Base-by-base conservation (phyloP, 2,329 filamentous ascomycete species). In the Apiospora malaysiana region DNA sequence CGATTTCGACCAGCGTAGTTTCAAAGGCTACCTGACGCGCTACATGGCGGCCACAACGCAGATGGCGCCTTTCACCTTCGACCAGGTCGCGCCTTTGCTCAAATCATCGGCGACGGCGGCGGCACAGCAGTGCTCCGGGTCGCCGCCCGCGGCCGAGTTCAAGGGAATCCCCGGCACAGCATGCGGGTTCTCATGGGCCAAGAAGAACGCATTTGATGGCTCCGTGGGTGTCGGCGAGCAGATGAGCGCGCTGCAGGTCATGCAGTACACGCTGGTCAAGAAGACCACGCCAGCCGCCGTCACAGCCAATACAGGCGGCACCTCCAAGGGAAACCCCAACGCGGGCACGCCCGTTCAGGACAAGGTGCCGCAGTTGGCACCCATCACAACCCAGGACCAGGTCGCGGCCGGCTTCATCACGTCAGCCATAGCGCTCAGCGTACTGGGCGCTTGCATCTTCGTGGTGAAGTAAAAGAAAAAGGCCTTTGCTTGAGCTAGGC, bases 11-110 rank as follows among this genome's bases (percentile, higher is more conserved):
- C 91, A 94, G 82, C 87, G 87, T 76, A 90, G 87, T 66, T 94
- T 94, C 88, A 94, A 94, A 82, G 92, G 91, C 14, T 94, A 93
- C 79, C 84, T 94, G 37, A 82, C 89, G 37, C 90, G 92, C 63
- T 94, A 91, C 89, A 81, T 91, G 78, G 85, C 88, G 0, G 83
- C 82, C 23, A 86, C 88, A 1, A 81, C 85, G 8, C 85, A 88
- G 77, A 78, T 91, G 76, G 88, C 86, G 1, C 87, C 89, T 0
- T 83, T 85, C 73, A 88, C 85, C 1, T 82, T 81, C 71, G 80
- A 84, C 67, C 80, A 77, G 5, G 86, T 91, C 72, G 82, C 83
- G 75, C 83, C 85, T 6, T 81, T 89, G n/a, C 79, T 92, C 59
- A 78, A 80, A 43, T 79, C 81, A n/a, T 85, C 83, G 42, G 90